Conservation (phyloP, 805 yeast genomes). For the Yamadazyma akitaensis region DNA sequence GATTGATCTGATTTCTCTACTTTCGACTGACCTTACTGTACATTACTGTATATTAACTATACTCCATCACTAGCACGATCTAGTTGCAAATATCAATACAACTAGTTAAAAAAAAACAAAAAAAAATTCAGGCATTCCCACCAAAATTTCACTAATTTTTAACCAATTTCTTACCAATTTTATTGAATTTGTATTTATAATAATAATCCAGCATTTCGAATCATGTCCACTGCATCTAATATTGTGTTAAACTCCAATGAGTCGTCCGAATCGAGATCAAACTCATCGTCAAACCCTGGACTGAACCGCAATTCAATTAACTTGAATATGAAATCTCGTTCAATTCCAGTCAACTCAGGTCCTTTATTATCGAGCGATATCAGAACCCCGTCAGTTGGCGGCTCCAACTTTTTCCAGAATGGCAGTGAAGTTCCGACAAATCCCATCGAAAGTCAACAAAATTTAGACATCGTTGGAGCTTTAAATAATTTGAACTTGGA, state of each 20-base stretch:
- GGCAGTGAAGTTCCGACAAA: constrained; percentile 1
- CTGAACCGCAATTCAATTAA: constrained; percentile 2
- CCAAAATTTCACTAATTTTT: background rate
- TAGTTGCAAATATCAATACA: background rate
- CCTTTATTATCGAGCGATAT: constrained; percentile 9
- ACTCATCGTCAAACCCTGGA: background rate
- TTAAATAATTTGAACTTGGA: constrained; percentile 45
- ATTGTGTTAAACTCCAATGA: background rate
- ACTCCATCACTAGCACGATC: background rate
- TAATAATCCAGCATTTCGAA: background rate
- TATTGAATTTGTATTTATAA: background rate
- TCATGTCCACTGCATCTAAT: constrained; percentile 2
- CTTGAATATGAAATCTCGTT: constrained; percentile 5
- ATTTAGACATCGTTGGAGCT: constrained; percentile 48
- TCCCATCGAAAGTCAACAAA: constrained; percentile 8
- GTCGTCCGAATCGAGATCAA: background rate
- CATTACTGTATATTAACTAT: constrained; percentile 9
- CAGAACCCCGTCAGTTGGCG: constrained; percentile 5
- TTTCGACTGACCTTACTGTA: background rate
- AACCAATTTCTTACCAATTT: background rate
- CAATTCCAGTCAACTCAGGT: constrained; percentile 8
- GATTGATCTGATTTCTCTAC: background rate
- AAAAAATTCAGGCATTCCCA: background rate
- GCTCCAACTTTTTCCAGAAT: constrained; percentile 19
- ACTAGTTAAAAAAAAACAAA: background rate